Evolutionary conservation across 768 basidiomycete genomes (phyloP).

Genomic region (Crassisporium funariophilum): DNA sequence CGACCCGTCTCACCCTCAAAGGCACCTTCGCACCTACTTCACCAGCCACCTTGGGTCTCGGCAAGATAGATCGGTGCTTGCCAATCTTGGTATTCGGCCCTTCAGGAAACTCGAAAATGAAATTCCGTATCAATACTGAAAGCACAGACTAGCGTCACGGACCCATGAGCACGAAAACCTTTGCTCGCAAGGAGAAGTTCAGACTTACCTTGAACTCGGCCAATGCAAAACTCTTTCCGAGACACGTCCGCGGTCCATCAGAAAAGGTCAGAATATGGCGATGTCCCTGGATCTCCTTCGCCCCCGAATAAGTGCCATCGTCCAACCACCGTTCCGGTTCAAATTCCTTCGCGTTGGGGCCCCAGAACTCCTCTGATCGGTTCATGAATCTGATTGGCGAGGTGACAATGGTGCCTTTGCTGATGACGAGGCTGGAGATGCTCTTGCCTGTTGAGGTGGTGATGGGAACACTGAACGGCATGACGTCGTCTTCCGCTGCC

Average conservation of each 20-base stretch:
- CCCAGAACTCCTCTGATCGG: constrained; percentile 59
- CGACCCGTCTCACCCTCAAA: constrained; percentile 34
- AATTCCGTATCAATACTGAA: constrained; percentile 45
- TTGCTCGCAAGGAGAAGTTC: background rate
- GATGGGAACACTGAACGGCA: constrained; percentile 59
- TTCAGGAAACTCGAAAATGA: constrained; percentile 40
- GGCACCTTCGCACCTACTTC: constrained; percentile 35
- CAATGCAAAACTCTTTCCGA: constrained; percentile 51
- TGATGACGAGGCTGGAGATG: constrained; percentile 42
- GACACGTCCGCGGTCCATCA: constrained; percentile 52
- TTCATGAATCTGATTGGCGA: constrained; percentile 51
- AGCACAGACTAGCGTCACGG: constrained; percentile 37
- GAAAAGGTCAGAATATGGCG: constrained; percentile 53
- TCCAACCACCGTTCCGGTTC: constrained; percentile 66
- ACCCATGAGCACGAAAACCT: background rate
- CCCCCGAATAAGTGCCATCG: constrained; percentile 26
- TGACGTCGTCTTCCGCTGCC: constrained; percentile 54
- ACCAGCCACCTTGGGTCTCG: constrained; percentile 41
- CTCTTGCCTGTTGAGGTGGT: constrained; percentile 40
- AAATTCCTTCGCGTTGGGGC: constrained; percentile 57
- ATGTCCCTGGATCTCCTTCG: constrained; percentile 49
- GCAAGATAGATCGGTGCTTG: constrained; percentile 36
- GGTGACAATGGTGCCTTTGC: constrained; percentile 47
- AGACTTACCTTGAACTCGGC: constrained; percentile 42
- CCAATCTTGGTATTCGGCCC: constrained; percentile 42